Base-by-base conservation (phyloP, 257 asterid genomes). In the Knoxia roxburghii region DNA sequence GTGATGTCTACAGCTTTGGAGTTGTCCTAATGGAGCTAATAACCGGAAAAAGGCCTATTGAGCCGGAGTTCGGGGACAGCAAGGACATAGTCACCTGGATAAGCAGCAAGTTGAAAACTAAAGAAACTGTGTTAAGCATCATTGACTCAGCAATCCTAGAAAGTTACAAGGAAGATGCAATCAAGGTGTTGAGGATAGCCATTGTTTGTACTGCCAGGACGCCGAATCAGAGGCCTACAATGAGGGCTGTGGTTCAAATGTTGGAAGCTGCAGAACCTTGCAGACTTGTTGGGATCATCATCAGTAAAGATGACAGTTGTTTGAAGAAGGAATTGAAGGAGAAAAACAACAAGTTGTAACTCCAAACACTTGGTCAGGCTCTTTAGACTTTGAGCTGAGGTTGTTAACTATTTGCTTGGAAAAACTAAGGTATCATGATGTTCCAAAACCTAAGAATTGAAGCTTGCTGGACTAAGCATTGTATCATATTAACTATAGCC, bases 21-120 rank as follows among this genome's bases (percentile, higher is more conserved):
- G 97, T 93, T 0, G 99, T 93, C 3, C 76, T 93, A 35, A 85
- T 93, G 97, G 99, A 93, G 87, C 88, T 93, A 0, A 87, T 90
- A 73, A 86, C 96, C 10, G 91, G 97, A 21, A 88, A 84, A 79
- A 90, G 76, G 79, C 95, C 99, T n/a, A 88, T 84, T 0, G 99
- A 85, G 79, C 72, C 90, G 0, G 95, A 86, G 77, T 93, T 75
- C 6, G 96, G 96, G 61, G 89, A 85, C 82, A 80, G 81, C 68
- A 84, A 65, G 61, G 95, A 90, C 72, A 80, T 93, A 52, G 95
- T 93, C 0, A 81, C 80, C 60, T 93, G 96, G 96, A 85, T 93
- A 64, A 83, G 86, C 68, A 74, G 88, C 76, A 90, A 82, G 21
- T 64, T 93, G 72, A 86, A 78, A 76, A 82, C 75, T 20, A 86